These are phyloP conservation scores for Angomonas deanei DNA, from an alignment of 208 protist species.

Conservation along the genomic window DNA sequence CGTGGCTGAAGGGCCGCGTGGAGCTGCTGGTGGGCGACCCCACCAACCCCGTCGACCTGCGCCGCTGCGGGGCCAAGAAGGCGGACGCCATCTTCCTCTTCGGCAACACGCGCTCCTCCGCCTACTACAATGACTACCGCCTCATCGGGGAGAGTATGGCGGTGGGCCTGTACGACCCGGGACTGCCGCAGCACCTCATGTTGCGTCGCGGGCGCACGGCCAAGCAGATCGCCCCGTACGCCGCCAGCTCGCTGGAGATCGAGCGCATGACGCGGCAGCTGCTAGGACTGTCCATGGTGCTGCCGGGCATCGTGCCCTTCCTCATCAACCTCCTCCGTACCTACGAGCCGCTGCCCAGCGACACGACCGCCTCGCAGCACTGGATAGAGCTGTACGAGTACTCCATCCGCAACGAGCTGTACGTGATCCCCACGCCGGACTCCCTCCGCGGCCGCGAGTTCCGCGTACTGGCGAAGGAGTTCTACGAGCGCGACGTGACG, in stretches of 20 bases:
- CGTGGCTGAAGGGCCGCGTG: slow-evolving; percentile 70
- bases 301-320: slow-evolving; percentile 69
- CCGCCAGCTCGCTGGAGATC: slow-evolving; percentile 62
- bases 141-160: slow-evolving; percentile 65
- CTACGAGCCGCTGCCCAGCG: slow-evolving; percentile 58
- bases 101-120: slow-evolving; percentile 54
- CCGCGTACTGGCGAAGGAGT: slow-evolving; percentile 37
- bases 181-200: slow-evolving; percentile 72
- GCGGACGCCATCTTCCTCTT: slow-evolving; percentile 83
- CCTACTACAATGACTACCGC: slow-evolving; percentile 75
- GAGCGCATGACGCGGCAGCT: slow-evolving; percentile 70
- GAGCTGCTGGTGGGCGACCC: slow-evolving; percentile 68
- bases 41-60: slow-evolving; percentile 37
- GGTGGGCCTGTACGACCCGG: slow-evolving; percentile 52
- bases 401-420: slow-evolving; percentile 73
- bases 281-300: slow-evolving; percentile 59
- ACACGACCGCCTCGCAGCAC: slow-evolving; percentile 36
- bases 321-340: slow-evolving; percentile 78
- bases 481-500: slow-evolving; percentile 58
- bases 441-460: slow-evolving; percentile 55
- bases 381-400: slow-evolving; percentile 84
- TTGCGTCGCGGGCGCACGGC: slow-evolving; percentile 54
- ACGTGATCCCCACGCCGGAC: slow-evolving; percentile 50
- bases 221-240: slow-evolving; percentile 53
- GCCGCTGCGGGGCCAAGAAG: slow-evolving; percentile 44